phyloP scores from a whole-genome alignment of 2,329 filamentous ascomycete species.

The Neonectria ditissima region DNA sequence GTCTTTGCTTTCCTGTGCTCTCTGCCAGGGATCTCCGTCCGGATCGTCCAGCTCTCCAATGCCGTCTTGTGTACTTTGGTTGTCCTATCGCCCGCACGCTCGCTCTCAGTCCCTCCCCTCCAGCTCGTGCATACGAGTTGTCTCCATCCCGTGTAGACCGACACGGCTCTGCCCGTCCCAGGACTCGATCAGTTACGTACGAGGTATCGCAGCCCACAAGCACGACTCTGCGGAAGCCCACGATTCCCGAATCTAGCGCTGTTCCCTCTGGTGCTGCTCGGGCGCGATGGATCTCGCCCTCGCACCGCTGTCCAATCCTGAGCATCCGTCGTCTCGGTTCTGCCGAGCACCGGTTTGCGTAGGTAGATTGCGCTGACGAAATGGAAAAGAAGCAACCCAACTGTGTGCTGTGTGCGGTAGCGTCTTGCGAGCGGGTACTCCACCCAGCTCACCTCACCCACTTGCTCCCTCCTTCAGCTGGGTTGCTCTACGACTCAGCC shows the following conservation, averaged over 20 bases:
- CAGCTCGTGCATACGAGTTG: background rate
- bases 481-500: background rate
- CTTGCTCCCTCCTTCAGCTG: background rate
- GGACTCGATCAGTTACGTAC: conserved; percentile 27
- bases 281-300: background rate
- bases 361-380: conserved; percentile 35
- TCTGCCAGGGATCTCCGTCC: background rate
- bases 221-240: conserved; percentile 19
- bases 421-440: background rate
- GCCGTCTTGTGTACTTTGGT: background rate
- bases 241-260: conserved; percentile 23
- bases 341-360: conserved; percentile 25
- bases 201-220: conserved; percentile 26
- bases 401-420: background rate
- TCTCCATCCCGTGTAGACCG: conserved; percentile 5
- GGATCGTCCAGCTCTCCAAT: background rate
- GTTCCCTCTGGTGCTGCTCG: conserved; percentile 9
- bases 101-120: background rate
- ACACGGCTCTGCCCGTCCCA: background rate
- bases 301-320: conserved; percentile 25
- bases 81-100: background rate
- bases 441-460: background rate
- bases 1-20: background rate
- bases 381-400: conserved; percentile 11
- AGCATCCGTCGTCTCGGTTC: conserved; percentile 25